Percentiles rank a stretch among this genome's conserved stretches.
phyloP scores from a whole-genome alignment of 2,329 filamentous ascomycete genomes.

The Trichophyton mentagrophytes region DNA sequence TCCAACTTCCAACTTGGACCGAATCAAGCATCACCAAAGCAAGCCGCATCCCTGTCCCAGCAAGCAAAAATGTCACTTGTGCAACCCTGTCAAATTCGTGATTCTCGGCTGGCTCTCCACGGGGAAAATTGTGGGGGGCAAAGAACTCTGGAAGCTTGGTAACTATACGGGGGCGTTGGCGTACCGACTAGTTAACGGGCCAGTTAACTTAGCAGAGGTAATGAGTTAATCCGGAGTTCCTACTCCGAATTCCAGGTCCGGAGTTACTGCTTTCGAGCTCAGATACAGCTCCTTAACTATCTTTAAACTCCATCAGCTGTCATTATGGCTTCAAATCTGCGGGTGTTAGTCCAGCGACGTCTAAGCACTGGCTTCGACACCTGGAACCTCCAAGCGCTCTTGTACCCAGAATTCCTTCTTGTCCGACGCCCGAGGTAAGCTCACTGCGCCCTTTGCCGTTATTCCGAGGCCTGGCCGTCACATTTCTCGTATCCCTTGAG shows the following conservation, averaged over 20 bases:
- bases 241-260: background rate
- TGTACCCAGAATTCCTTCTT: background rate
- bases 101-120: background rate
- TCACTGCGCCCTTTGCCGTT: background rate
- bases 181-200: too few relatives aligned
- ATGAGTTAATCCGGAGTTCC: background rate
- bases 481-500: background rate
- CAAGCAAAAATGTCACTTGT: background rate
- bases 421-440: background rate
- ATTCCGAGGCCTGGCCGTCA: background rate
- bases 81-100: background rate
- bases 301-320: too few relatives aligned
- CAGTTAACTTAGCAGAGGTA: background rate
- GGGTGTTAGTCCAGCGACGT: background rate
- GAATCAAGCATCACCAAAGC: constrained; percentile 1
- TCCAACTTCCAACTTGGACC: background rate
- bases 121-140: background rate
- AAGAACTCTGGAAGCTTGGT: background rate
- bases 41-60: background rate
- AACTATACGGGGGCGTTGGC: background rate
- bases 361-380: background rate
- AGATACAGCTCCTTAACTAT: too few relatives aligned
- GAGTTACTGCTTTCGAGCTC: background rate
- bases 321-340: too few relatives aligned
- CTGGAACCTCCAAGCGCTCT: background rate